Evolutionary conservation across 768 basidiomycete species (phyloP).

Genomic region (Podaxis pistillaris): DNA sequence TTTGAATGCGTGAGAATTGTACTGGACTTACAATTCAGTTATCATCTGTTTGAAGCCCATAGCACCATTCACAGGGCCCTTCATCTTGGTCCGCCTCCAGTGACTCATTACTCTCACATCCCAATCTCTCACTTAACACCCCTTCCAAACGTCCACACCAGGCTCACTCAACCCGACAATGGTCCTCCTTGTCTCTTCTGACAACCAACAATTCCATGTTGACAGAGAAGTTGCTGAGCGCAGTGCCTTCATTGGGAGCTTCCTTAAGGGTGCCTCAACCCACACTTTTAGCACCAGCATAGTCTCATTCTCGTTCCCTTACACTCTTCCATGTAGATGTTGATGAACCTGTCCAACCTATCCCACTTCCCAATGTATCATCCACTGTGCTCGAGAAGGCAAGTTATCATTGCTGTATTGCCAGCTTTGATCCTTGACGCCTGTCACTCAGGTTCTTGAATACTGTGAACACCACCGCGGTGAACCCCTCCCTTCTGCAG

Average conservation of each 20-base stretch:
- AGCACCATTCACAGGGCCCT: too few species aligned
- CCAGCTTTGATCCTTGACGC: slow-evolving; percentile 11
- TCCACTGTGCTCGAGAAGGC: slow-evolving; percentile 94
- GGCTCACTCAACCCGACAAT: slow-evolving; percentile 34
- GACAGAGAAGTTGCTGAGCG: slow-evolving; percentile 96
- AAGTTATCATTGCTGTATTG: slow-evolving; percentile 18
- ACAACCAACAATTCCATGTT: slow-evolving; percentile 91
- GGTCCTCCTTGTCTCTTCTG: slow-evolving; percentile 90
- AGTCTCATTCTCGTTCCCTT: slow-evolving; percentile 14
- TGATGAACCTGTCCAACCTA: slow-evolving; percentile 91
- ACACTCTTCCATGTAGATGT: slow-evolving; percentile 59
- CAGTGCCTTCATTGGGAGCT: slow-evolving; percentile 96
- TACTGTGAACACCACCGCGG: slow-evolving; percentile 99
- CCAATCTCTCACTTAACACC: slow-evolving; percentile 15
- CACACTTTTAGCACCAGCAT: slow-evolving; percentile 10
- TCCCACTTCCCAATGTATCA: slow-evolving; percentile 92
- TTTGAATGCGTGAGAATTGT: too few species aligned
- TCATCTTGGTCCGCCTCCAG: too few species aligned
- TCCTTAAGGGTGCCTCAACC: slow-evolving; percentile 84
- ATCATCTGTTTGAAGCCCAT: too few species aligned
- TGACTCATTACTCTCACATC: slow-evolving; percentile 21
- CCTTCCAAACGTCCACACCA: slow-evolving; percentile 4
- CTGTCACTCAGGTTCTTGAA: slow-evolving; percentile 76
- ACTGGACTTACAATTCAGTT: too few species aligned
- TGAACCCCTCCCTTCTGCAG: slow-evolving; percentile 89